Percentiles rank a stretch among this genome's conserved stretches.
Evolutionary conservation across 2,329 filamentous ascomycete species (phyloP).

Genomic region (Reticulascus tulasneorum): DNA sequence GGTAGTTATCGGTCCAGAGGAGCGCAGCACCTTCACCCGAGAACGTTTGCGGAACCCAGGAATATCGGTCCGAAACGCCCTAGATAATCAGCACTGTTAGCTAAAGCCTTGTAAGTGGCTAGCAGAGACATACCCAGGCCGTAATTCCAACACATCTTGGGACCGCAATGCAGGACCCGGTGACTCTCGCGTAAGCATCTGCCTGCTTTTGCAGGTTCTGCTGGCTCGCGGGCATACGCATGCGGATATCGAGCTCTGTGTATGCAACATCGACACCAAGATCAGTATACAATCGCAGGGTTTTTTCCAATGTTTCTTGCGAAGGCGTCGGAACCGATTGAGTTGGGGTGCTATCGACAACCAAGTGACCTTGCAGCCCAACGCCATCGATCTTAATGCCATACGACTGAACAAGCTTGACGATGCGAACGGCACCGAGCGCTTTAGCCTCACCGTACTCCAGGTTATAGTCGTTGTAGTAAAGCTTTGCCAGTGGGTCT

Average conservation of each 20-base stretch:
- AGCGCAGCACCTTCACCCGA: conserved; percentile 35
- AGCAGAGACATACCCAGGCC: conserved; percentile 23
- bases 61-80: conserved; percentile 36
- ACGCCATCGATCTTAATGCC: conserved; percentile 49
- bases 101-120: no score
- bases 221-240: conserved; percentile 37
- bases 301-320: conserved; percentile 39
- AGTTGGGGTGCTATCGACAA: conserved; percentile 37
- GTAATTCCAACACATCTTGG: conserved; percentile 23
- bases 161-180: conserved; percentile 21
- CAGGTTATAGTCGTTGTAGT: conserved; percentile 58
- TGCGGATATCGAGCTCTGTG: conserved; percentile 59
- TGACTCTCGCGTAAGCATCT: conserved; percentile 29
- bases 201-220: conserved; percentile 41
- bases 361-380: conserved; percentile 48
- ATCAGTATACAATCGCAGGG: conserved; percentile 46
- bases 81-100: no score
- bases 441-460: conserved; percentile 48
- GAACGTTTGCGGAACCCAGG: conserved; percentile 34
- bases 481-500: conserved; percentile 42
- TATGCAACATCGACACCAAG: conserved; percentile 54
- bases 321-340: no score
- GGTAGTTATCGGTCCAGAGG: conserved; percentile 31
- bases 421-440: conserved; percentile 37
- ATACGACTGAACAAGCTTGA: conserved; percentile 28